These are phyloP conservation scores for Tricholoma matsutake DNA, from an alignment of 768 basidiomycete genomes.

Conservation along the genomic window DNA sequence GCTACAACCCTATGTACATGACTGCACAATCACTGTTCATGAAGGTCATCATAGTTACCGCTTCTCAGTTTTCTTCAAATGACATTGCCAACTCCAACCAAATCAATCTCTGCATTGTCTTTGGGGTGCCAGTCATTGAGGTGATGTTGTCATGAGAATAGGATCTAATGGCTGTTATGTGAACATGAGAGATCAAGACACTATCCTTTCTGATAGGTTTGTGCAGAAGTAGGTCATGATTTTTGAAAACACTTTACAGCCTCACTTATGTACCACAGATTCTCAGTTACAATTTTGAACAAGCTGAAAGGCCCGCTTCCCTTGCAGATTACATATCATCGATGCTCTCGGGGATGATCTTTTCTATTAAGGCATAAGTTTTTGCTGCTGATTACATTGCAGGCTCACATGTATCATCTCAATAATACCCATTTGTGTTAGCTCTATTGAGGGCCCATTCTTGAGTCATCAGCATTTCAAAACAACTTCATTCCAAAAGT, in stretches of 20 bases:
- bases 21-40: too few relatives aligned
- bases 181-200: conserved; percentile 3
- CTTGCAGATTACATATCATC: neutral
- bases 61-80: conserved; percentile 1
- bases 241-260: neutral
- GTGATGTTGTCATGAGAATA: neutral
- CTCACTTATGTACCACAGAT: neutral
- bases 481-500: too few relatives aligned
- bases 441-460: too few relatives aligned
- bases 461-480: too few relatives aligned
- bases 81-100: neutral
- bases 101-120: neutral
- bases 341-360: neutral
- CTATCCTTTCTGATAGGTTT: conserved; percentile 2
- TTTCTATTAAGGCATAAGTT: too few relatives aligned
- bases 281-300: neutral
- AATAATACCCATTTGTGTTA: too few relatives aligned
- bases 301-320: neutral
- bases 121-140: neutral
- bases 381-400: too few relatives aligned
- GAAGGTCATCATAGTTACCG: neutral
- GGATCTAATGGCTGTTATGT: neutral
- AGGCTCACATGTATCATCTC: neutral
- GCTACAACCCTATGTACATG: neutral
- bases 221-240: neutral